Evolutionary conservation across 2,329 filamentous ascomycete species (phyloP).

Genomic region (Calonectria pteridis): DNA sequence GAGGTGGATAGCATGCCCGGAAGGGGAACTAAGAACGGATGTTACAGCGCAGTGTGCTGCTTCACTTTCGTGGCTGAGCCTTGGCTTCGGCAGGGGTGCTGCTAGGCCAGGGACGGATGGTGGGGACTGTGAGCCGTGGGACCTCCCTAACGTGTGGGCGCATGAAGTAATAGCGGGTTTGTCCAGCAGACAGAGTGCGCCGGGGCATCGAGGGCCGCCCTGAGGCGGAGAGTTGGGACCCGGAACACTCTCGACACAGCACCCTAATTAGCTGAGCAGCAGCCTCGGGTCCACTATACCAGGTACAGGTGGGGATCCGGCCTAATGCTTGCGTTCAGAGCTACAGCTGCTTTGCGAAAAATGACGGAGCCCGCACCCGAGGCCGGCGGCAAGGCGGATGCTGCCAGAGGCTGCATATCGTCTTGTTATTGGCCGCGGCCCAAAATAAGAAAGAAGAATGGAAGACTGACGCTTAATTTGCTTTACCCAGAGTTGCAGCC

Average conservation of each 20-base stretch:
- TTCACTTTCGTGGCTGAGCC: slow-evolving; percentile 35
- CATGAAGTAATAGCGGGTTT: slow-evolving; percentile 28
- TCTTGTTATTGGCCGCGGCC: not conserved
- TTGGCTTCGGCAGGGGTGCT: slow-evolving; percentile 26
- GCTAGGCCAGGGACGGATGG: slow-evolving; percentile 35
- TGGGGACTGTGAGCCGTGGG: slow-evolving; percentile 21
- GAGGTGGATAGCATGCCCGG: slow-evolving; percentile 13
- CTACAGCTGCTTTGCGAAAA: not conserved
- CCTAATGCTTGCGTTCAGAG: not conserved
- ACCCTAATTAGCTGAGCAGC: slow-evolving; percentile 9
- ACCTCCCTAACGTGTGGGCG: slow-evolving; percentile 16
- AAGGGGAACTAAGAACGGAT: slow-evolving; percentile 15
- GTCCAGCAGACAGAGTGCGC: slow-evolving; percentile 1
- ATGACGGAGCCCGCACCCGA: not conserved
- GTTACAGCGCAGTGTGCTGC: slow-evolving; percentile 18
- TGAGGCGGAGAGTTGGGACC: slow-evolving; percentile 13
- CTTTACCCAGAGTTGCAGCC: slow-evolving; percentile 1
- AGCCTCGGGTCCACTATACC: slow-evolving; percentile 19
- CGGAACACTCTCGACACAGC: slow-evolving; percentile 26
- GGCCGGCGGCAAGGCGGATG: not conserved
- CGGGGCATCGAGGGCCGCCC: slow-evolving; percentile 5
- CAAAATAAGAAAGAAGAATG: not conserved
- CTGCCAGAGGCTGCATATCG: not conserved
- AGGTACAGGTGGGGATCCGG: slow-evolving; percentile 13
- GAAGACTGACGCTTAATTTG: slow-evolving; percentile 6